A percentile compares a stretch with the other conserved stretches of the same genome.
These are phyloP conservation scores for Thuidium tamariscinum DNA, from an alignment of 225 moss, liverwort and hornwort species.

Conservation along the genomic window DNA sequence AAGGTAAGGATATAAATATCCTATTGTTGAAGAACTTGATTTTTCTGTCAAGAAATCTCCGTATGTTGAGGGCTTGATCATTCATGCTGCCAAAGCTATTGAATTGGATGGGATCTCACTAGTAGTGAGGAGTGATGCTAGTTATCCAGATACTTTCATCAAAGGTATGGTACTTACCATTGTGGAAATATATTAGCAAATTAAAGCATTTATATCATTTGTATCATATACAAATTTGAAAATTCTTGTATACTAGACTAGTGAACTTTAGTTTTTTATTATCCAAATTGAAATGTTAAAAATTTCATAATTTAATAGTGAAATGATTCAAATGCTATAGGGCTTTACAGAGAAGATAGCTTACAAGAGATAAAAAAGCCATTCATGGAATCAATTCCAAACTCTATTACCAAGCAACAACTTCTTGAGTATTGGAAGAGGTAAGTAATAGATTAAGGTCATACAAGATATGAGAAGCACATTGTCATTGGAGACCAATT, in stretches of 20 bases:
- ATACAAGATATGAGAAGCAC: no score
- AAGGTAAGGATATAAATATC: not conserved
- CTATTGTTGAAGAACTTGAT: not conserved
- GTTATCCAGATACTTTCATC: not conserved
- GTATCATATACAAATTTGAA: no score
- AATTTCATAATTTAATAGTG: not conserved
- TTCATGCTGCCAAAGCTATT: not conserved
- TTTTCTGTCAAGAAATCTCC: not conserved
- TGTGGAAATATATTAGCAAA: no score
- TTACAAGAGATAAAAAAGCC: not conserved
- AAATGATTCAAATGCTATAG: not conserved
- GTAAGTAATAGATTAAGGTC: no score
- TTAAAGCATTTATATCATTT: not conserved
- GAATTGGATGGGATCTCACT: not conserved
- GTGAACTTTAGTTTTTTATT: no score
- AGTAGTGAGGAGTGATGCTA: not conserved
- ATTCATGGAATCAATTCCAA: no score
- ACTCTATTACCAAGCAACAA: no score
- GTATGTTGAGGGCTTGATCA: not conserved
- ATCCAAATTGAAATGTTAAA: no score
- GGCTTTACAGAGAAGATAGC: not conserved
- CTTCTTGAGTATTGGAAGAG: no score
- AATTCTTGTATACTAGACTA: no score
- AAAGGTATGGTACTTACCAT: not conserved
- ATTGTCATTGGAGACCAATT: not conserved